These are phyloP conservation scores for Mastigamoeba balamuthi DNA, from an alignment of 78 protist genomes.

Conservation along the genomic window DNA sequence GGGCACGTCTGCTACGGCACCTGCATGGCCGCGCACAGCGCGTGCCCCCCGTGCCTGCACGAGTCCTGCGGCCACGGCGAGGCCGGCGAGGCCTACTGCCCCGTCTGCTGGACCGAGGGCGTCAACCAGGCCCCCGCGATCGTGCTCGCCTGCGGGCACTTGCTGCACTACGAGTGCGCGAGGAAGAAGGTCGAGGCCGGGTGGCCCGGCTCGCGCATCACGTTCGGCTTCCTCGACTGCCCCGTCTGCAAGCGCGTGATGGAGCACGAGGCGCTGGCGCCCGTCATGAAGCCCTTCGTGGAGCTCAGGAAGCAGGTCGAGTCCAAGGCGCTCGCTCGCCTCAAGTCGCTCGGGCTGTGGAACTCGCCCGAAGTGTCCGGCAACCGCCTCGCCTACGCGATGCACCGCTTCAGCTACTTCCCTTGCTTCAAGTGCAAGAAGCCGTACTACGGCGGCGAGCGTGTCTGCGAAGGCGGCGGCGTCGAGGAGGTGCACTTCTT, in stretches of 20 bases:
- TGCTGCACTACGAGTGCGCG: background rate
- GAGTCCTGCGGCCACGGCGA: background rate
- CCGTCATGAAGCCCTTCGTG: background rate
- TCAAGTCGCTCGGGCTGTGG: background rate
- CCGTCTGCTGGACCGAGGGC: slow-evolving; percentile 1
- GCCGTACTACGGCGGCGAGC: slow-evolving; percentile 22
- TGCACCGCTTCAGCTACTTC: background rate
- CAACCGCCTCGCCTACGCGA: background rate
- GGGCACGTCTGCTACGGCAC: too few species aligned
- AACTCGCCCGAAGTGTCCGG: too few species aligned
- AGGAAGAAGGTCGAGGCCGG: background rate
- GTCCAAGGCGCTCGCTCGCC: background rate
- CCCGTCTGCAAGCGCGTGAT: slow-evolving; percentile 10
- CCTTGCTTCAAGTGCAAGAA: background rate
- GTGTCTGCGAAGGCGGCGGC: slow-evolving; percentile 4
- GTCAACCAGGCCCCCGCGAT: slow-evolving; percentile 1
- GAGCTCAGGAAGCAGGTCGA: background rate
- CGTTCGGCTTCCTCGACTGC: slow-evolving; percentile 3
- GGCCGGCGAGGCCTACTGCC: background rate
- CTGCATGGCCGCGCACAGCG: too few species aligned
- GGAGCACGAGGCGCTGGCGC: background rate
- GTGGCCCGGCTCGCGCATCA: background rate
- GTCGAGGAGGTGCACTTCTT: background rate
- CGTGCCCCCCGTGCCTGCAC: too few species aligned
- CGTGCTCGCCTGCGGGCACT: slow-evolving; percentile 2